These are phyloP conservation scores for Suillus clintonianus DNA, from an alignment of 768 basidiomycete species.

Conservation along the genomic window DNA sequence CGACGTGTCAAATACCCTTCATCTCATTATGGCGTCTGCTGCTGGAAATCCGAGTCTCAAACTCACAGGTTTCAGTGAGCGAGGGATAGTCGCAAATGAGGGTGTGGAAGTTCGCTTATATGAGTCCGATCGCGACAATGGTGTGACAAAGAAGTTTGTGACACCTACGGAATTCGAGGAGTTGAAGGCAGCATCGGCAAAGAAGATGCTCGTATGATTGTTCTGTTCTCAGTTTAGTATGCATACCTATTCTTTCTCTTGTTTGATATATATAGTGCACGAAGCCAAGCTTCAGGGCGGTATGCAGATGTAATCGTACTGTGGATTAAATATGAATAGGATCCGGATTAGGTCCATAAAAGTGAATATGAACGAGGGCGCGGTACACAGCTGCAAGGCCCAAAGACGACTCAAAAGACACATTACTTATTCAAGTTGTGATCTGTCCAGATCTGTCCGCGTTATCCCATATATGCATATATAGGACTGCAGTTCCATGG, in stretches of 20 bases:
- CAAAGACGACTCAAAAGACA: no score
- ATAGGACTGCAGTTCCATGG: no score
- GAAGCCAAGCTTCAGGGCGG: no score
- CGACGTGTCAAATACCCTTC: neutral
- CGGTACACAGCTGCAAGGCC: no score
- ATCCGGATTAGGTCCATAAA: no score
- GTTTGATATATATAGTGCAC: neutral
- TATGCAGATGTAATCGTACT: no score
- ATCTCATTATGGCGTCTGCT: neutral
- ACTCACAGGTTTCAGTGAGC: neutral
- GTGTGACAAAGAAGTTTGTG: neutral
- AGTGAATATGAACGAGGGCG: no score
- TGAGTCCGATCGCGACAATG: neutral
- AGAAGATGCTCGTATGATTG: neutral
- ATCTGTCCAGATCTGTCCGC: no score
- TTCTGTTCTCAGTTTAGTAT: neutral
- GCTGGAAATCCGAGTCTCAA: neutral
- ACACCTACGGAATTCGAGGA: neutral
- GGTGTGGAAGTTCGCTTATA: neutral
- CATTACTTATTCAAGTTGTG: no score
- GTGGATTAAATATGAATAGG: no score
- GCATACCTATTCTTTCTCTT: neutral
- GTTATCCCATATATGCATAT: no score
- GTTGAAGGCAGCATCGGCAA: neutral
- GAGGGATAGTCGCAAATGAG: neutral